Evolutionary conservation across 768 basidiomycete genomes (phyloP).

Genomic region (Myochromella boudieri): DNA sequence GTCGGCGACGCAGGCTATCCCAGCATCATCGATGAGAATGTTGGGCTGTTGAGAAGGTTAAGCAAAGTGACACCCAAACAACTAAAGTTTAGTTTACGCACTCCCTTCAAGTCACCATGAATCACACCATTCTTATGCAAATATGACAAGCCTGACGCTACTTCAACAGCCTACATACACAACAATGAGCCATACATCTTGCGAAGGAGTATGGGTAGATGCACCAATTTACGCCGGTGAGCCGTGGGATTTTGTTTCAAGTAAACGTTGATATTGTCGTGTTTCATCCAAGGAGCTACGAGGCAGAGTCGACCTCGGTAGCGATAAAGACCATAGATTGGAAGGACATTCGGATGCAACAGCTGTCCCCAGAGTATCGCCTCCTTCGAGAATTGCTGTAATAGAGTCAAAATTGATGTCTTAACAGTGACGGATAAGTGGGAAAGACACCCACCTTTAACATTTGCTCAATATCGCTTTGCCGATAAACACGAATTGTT

Average conservation of each 20-base stretch:
- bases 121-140: constrained; percentile 2
- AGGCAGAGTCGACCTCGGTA: neutral
- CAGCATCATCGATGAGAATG: neutral
- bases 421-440: neutral
- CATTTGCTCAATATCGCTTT: neutral
- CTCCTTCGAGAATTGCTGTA: neutral
- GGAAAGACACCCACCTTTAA: neutral
- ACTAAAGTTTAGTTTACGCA: neutral
- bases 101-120: constrained; percentile 6
- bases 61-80: neutral
- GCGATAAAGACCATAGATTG: constrained; percentile 1
- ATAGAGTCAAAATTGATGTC: neutral
- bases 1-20: neutral
- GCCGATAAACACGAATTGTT: neutral
- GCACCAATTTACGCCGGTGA: neutral
- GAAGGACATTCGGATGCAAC: neutral
- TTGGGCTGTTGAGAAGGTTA: neutral
- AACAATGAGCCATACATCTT: neutral
- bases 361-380: constrained; percentile 3
- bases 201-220: neutral
- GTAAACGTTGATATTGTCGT: neutral
- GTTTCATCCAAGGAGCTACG: constrained; percentile 4
- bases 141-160: neutral
- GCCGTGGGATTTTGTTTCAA: neutral
- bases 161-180: neutral